Base-by-base conservation (phyloP, 2,329 filamentous ascomycete species). In the Trichophyton schoenleinii region DNA sequence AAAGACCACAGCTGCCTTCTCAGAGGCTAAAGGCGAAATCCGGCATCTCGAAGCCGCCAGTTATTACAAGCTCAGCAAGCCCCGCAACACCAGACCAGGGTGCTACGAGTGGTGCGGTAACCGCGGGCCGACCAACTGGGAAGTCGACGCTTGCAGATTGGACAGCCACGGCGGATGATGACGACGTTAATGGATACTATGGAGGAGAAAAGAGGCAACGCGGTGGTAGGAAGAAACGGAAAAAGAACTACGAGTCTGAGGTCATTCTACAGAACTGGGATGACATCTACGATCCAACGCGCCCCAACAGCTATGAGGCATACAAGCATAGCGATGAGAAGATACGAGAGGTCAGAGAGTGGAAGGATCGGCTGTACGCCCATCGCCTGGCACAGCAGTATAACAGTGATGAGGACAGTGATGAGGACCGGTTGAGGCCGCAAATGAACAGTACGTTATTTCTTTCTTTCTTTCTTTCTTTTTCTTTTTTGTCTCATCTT, bases 261-360 rank as follows among this genome's bases (percentile, higher is more conserved):
- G 78, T 79, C 55, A 73, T 80, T 34, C 73, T 75, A 3, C 75
- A 80, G n/a, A 86, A 95, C 70, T 96, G 91, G 91, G 88, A 95
- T 71, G 90, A 95, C 71, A 83, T 94, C 25, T 96, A 96, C 71
- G 91, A 96, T 69, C 89, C 90, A 0, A 79, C 87, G 9, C 79
- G 88, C 44, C 91, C 91, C 7, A 95, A 89, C 46, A 91, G 86
- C 66, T 88, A 92, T 58, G 87, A 91, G 61, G 88, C 92, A 69
- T 96, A 94, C 70, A 82, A 88, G 63, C 80, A 85, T 63, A 94
- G 89, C 69, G 89, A 95, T 62, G 91, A 95, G 74, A 87, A 89
- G 70, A 83, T 91, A 63, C 78, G 82, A 18, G 90, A 95, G 70
- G 82, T 91, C 2, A 81, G 83, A 62, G 90, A 95, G 68, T 96